Evolutionary conservation across 192 early-diverging fungal species (phyloP).

Genomic region (Umbelopsis sp.): DNA sequence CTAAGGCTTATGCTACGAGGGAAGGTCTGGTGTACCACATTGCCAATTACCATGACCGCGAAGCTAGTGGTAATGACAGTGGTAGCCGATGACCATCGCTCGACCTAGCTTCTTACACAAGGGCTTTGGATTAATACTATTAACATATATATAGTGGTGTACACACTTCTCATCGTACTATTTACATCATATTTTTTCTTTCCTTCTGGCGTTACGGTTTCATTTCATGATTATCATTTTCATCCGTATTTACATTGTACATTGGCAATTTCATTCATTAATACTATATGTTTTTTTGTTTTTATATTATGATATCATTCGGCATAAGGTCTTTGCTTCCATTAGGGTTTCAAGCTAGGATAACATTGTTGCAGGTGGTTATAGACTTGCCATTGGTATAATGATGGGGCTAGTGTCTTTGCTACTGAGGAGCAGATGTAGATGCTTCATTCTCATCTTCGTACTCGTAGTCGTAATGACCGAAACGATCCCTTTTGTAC

Average conservation of each 20-base stretch:
- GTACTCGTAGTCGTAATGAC: background rate
- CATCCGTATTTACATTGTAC: constrained; percentile 5
- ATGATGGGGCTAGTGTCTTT: no score
- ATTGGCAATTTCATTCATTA: constrained; percentile 10
- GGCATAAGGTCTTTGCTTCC: background rate
- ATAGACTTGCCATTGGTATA: no score
- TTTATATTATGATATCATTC: background rate
- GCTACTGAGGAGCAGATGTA: background rate
- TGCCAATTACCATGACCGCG: constrained; percentile 30
- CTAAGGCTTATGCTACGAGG: constrained; percentile 35
- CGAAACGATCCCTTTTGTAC: background rate
- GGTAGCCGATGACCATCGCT: constrained; percentile 1
- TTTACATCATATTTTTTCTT: constrained; percentile 3
- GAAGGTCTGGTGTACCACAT: constrained; percentile 44
- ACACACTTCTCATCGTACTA: background rate
- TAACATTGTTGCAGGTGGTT: no score
- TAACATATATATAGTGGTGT: no score
- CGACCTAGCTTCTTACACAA: no score
- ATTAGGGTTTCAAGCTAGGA: no score
- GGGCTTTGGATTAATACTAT: no score
- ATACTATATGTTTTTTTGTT: background rate
- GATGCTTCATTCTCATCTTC: background rate
- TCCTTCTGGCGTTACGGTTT: background rate
- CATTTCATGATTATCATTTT: background rate
- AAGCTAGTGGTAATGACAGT: constrained; percentile 16